Evolutionary conservation across 805 yeast species (phyloP), one percentile per base, ranked within the genome.

Genomic region (Metschnikowia proteae): DNA sequence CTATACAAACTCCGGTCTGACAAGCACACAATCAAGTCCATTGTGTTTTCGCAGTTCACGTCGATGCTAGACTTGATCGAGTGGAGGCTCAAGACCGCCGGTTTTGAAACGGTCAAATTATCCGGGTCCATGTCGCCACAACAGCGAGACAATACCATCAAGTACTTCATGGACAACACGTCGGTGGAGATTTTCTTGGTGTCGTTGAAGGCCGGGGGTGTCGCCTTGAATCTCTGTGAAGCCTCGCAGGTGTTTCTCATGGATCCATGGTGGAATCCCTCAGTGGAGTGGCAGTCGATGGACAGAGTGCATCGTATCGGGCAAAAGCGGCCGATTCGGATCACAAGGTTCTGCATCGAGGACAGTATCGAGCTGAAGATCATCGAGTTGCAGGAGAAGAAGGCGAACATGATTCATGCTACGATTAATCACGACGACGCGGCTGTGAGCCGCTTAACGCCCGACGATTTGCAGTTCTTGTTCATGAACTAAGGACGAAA

Each of bases 261-360:
- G 74, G 99, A 94, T 60, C 98, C 98, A 32, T 94, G 99, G 99
- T 94, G 99, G 98, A 95, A 94, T 64, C 98, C 98, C 1, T 86
- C 96, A 57, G 94, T 92, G 6, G 99, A 94, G 65, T 94, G 97
- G 90, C 99, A 94, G 66, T 85, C 95, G 44, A 96, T 96, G 67
- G 99, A 94, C 67, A 82, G 99, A 70, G 97, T 94, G 23, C 98
- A 94, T 68, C 82, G 99, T 69, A 94, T 94, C 54, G 97, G 98
- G 5, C 99, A 94, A 65, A 87, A 80, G 59, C 71, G 99, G 56
- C 99, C 99, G 0, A 96, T 94, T 7, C 80, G 88, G 53, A 89
- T 94, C 56, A 90, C 96, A 6, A 78, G 97, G 41, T 82, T 94
- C 61, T 89, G 96, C 57, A 92, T 94, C 45, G 98, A 91, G 60